phyloP scores from a whole-genome alignment of 225 moss, liverwort and hornwort genomes.

The Polytrichum formosum region DNA sequence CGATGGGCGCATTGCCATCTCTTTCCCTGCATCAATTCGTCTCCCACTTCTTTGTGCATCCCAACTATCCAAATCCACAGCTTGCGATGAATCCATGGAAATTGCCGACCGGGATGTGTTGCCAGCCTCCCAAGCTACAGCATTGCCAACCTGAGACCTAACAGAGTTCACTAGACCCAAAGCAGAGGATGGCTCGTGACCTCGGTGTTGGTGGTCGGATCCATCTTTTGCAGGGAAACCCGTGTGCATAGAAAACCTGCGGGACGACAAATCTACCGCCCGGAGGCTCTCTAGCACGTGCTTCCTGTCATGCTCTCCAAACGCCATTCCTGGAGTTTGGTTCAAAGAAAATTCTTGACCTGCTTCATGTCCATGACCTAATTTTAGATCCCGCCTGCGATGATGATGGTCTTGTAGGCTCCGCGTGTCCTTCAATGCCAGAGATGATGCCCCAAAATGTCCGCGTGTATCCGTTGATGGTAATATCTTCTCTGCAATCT shows the following conservation, averaged over 20 bases:
- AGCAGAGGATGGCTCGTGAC: conserved; percentile 32
- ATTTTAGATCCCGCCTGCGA: not conserved
- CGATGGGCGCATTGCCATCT: conserved; percentile 19
- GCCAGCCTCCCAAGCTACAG: conserved; percentile 10
- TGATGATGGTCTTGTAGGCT: no score
- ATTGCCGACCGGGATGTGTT: conserved; percentile 22
- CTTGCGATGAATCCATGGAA: conserved; percentile 14
- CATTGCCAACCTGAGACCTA: conserved; percentile 24
- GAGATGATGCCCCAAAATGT: conserved; percentile 9
- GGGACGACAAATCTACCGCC: conserved; percentile 43
- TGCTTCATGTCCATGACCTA: conserved; percentile 8
- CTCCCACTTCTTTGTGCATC: conserved; percentile 28
- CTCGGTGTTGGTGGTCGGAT: conserved; percentile 19
- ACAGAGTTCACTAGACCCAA: conserved; percentile 44
- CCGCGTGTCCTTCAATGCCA: no score
- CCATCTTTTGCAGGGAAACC: conserved; percentile 27
- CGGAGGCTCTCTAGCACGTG: conserved; percentile 53
- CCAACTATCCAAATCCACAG: conserved; percentile 38
- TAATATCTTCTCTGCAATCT: conserved; percentile 7
- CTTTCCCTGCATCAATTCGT: conserved; percentile 25
- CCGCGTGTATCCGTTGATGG: conserved; percentile 5
- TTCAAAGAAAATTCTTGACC: not conserved
- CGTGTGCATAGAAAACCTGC: conserved; percentile 31
- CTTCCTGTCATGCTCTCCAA: conserved; percentile 52
- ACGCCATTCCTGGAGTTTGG: conserved; percentile 24